Base-by-base conservation (phyloP, 306 rosid species). In the Cercis canadensis region DNA sequence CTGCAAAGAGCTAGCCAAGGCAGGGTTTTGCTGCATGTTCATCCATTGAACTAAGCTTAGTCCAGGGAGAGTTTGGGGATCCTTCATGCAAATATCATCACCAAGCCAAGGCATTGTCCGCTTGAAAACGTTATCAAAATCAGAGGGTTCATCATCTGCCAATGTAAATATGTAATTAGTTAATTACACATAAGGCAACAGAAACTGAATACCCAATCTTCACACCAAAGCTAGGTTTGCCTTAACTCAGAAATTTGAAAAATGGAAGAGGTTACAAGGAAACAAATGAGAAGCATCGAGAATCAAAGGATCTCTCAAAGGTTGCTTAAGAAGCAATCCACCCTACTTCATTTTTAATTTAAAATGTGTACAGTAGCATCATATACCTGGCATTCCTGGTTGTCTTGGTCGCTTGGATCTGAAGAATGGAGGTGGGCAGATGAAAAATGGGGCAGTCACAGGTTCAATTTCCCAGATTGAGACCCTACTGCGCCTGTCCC, bases 401-500 rank as follows among this genome's bases (percentile, higher is more conserved):
- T 89, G 96, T 81, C 96, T 86, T 18, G 96, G 92, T 41, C 90
- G 87, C 78, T 89, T 94, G 11, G 99, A 82, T 78, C 97, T 83
- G 67, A 91, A 80, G 78, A 89, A 94, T 5, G 97, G 92, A 67
- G 99, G 95, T 1, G 99, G 97, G 10, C 96, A 94, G 50, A 94
- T 86, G 86, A 87, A 94, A 86, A 94, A 94, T 55, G 97, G 97
- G 79, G 99, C 96, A 62, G 94, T 89, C 57, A 91, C 99, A 0
- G 99, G 99, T 81, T 94, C 99, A 21, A 94, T 89, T 83, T 94
- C 99, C 99, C 99, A 94, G 34, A 94, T 67, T 14, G 99, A 94
- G 44, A 94, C 99, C 76, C 97, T 77, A 69, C 84, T 83, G 32
- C 91, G 87, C 78, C 96, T 81, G 82, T 94, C 99, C 73, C 99